Evolutionary conservation across 2,329 filamentous ascomycete species (phyloP).

Genomic region (Aspergillus alliaceus): DNA sequence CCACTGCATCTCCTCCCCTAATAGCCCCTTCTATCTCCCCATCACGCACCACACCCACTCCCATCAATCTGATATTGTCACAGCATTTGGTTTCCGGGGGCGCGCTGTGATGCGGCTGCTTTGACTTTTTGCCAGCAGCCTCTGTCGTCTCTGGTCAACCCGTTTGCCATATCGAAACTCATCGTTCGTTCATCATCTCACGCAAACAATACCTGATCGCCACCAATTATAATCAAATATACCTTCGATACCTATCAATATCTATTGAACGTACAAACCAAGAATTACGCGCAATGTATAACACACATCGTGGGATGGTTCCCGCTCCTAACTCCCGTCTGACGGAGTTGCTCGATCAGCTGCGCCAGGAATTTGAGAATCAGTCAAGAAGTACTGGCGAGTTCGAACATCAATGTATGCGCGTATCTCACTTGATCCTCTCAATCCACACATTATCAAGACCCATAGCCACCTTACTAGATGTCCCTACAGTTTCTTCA

Average conservation of each 20-base stretch:
- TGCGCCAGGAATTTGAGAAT: constrained; percentile 86
- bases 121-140: constrained; percentile 16
- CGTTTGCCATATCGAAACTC: constrained; percentile 1
- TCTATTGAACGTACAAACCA: background rate
- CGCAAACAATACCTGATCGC: background rate
- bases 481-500: background rate
- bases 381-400: constrained; percentile 79
- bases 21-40: background rate
- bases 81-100: constrained; percentile 17
- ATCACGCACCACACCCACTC: background rate
- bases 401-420: constrained; percentile 92
- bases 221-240: background rate
- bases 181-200: background rate
- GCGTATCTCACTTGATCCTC: constrained; percentile 1
- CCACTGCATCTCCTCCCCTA: constrained; percentile 7
- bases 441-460: background rate
- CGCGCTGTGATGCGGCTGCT: constrained; percentile 26
- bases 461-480: background rate
- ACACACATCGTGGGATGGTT: constrained; percentile 79
- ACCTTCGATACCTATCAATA: background rate
- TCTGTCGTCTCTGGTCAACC: constrained; percentile 5
- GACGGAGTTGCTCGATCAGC: constrained; percentile 86
- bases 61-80: constrained; percentile 3
- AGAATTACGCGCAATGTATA: constrained; percentile 66
- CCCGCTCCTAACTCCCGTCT: constrained; percentile 70